These are phyloP conservation scores for Boletus albobrunnescens DNA, from an alignment of 1,284 basidiomycete genomes.

Conservation along the genomic window DNA sequence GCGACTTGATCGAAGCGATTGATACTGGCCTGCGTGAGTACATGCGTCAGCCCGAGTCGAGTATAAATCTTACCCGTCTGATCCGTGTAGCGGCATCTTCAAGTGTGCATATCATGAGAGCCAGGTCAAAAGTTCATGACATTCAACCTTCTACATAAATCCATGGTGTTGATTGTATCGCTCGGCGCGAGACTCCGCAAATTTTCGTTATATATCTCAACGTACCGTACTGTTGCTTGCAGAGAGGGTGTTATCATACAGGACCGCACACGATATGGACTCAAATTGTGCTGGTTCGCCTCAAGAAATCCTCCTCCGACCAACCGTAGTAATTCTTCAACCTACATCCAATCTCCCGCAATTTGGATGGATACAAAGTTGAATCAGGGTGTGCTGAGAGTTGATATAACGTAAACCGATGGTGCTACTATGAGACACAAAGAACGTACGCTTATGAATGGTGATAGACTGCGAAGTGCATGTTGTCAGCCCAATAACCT, in stretches of 20 bases:
- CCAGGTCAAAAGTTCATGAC: neutral
- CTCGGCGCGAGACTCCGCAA: neutral
- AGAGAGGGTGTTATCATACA: neutral
- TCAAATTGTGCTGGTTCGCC: conserved; percentile 14
- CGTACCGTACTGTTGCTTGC: neutral
- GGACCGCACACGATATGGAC: neutral
- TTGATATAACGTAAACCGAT: conserved; percentile 2
- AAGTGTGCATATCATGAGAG: neutral
- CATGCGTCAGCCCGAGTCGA: neutral
- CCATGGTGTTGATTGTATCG: neutral
- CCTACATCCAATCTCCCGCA: conserved; percentile 55
- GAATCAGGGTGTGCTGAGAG: conserved; percentile 65
- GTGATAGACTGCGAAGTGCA: conserved; percentile 52
- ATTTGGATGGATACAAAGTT: conserved; percentile 49
- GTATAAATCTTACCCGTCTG: neutral
- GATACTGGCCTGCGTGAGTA: conserved; percentile 21
- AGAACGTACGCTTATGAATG: conserved; percentile 68
- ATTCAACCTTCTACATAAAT: neutral
- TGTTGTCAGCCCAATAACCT: conserved; percentile 5
- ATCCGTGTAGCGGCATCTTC: conserved; percentile 2
- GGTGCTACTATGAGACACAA: neutral
- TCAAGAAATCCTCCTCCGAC: conserved; percentile 56
- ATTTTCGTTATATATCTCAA: neutral
- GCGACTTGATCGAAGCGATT: conserved; percentile 20
- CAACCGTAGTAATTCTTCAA: conserved; percentile 66